phyloP scores from a whole-genome alignment of 2,329 filamentous ascomycete species.

The Dactylellina cionopaga region DNA sequence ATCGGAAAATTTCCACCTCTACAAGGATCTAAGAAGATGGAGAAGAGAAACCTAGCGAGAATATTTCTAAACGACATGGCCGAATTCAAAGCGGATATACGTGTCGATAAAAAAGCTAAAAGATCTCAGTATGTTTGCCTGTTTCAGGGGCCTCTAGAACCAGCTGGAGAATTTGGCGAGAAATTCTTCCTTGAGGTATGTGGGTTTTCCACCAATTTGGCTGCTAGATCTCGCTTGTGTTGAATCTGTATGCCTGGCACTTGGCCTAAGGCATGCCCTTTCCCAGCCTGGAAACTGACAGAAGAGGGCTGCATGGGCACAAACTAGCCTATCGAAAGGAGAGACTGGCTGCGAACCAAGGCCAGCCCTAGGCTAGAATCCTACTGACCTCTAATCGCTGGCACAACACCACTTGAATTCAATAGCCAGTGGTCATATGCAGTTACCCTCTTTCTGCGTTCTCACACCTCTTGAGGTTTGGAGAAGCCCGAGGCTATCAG shows the following conservation, averaged over 20 bases:
- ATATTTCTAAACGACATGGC: too few species aligned
- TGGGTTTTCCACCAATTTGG: background rate
- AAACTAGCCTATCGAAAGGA: background rate
- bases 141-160: slow-evolving; percentile 13
- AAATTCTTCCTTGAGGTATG: background rate
- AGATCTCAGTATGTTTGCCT: slow-evolving; percentile 12
- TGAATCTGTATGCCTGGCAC: background rate
- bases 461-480: background rate
- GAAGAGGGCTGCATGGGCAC: background rate
- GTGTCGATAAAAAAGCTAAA: background rate
- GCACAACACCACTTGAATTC: too few species aligned
- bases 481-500: too few species aligned
- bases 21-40: background rate
- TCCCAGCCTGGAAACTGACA: slow-evolving; percentile 2
- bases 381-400: too few species aligned
- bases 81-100: slow-evolving; percentile 1
- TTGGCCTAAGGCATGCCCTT: slow-evolving; percentile 36
- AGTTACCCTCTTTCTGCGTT: slow-evolving; percentile 17
- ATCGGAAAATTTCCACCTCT: background rate
- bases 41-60: too few species aligned
- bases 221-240: too few species aligned
- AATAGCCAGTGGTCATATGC: too few species aligned
- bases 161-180: background rate
- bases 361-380: too few species aligned
- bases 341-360: background rate